These are phyloP conservation scores for Ogataea nonfermentans DNA, from an alignment of 805 yeast genomes.

Conservation along the genomic window DNA sequence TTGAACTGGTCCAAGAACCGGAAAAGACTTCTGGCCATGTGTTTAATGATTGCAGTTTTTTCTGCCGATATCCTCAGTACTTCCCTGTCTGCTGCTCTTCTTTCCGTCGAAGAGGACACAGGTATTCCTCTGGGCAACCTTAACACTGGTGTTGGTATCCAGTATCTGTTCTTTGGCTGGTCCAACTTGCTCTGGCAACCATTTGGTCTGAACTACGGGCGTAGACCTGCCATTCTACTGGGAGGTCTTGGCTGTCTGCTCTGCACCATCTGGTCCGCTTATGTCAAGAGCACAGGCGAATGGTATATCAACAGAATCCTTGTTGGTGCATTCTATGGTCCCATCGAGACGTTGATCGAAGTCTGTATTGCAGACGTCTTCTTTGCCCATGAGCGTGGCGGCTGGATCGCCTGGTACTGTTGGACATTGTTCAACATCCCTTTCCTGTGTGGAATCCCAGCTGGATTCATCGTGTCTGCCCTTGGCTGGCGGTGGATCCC, in stretches of 20 bases:
- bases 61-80: conserved; percentile 42
- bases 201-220: conserved; percentile 26
- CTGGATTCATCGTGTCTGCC: conserved; percentile 23
- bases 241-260: conserved; percentile 10
- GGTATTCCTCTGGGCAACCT: conserved; percentile 23
- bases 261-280: conserved; percentile 51
- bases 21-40: conserved; percentile 33
- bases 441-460: conserved; percentile 32
- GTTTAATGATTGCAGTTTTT: conserved; percentile 36
- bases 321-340: conserved; percentile 22
- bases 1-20: conserved; percentile 27
- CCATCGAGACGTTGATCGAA: conserved; percentile 39
- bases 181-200: conserved; percentile 41
- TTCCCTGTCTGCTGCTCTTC: conserved; percentile 28
- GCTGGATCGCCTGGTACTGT: conserved; percentile 38
- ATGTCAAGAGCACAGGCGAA: conserved; percentile 10
- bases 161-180: conserved; percentile 49
- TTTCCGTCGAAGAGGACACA: conserved; percentile 26
- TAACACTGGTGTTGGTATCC: conserved; percentile 48
- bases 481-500: conserved; percentile 14
- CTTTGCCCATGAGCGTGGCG: conserved; percentile 35
- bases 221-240: conserved; percentile 19
- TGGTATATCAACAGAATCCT: conserved; percentile 23
- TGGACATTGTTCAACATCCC: conserved; percentile 33
- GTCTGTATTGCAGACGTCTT: conserved; percentile 32